phyloP scores from a whole-genome alignment of 208 protist species.

The Crithidia acanthocephali region DNA sequence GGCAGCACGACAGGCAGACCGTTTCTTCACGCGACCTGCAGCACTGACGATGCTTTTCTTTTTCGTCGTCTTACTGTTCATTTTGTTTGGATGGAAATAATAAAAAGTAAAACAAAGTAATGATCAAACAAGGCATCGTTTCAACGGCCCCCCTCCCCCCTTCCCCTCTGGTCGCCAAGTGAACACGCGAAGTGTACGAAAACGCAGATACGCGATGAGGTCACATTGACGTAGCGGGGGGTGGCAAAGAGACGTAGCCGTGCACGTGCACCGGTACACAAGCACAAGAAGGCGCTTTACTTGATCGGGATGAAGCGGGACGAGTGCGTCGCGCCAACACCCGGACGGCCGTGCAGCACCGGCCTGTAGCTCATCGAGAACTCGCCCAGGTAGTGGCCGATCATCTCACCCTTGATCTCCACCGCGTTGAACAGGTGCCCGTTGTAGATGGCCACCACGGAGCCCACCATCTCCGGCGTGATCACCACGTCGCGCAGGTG shows the following conservation, averaged over 20 bases:
- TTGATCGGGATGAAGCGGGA: slow-evolving; percentile 90
- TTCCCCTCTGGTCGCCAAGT: too few relatives aligned
- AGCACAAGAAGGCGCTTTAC: slow-evolving; percentile 19
- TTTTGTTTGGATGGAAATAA: too few relatives aligned
- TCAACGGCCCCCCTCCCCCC: too few relatives aligned
- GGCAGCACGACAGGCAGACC: too few relatives aligned
- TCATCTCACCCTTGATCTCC: slow-evolving; percentile 99
- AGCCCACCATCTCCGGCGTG: slow-evolving; percentile 99
- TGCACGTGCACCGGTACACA: too few relatives aligned
- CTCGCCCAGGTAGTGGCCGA: slow-evolving; percentile 99
- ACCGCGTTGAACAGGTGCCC: slow-evolving; percentile 99
- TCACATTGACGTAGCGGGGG: too few relatives aligned
- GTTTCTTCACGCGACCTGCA: too few relatives aligned
- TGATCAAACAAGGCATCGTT: too few relatives aligned
- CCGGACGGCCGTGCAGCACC: slow-evolving; percentile 98
- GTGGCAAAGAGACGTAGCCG: too few relatives aligned
- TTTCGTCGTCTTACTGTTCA: neutral
- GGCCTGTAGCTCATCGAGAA: slow-evolving; percentile 99
- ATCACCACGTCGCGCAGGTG: slow-evolving; percentile 99
- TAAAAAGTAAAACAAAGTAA: too few relatives aligned
- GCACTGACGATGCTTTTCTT: neutral
- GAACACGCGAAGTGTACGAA: too few relatives aligned
- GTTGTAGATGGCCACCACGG: slow-evolving; percentile 99
- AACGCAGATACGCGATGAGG: too few relatives aligned
- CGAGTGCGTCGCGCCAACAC: slow-evolving; percentile 98